Evolutionary conservation across 805 yeast genomes (phyloP).

Genomic region (Metschnikowia bowlesiae): DNA sequence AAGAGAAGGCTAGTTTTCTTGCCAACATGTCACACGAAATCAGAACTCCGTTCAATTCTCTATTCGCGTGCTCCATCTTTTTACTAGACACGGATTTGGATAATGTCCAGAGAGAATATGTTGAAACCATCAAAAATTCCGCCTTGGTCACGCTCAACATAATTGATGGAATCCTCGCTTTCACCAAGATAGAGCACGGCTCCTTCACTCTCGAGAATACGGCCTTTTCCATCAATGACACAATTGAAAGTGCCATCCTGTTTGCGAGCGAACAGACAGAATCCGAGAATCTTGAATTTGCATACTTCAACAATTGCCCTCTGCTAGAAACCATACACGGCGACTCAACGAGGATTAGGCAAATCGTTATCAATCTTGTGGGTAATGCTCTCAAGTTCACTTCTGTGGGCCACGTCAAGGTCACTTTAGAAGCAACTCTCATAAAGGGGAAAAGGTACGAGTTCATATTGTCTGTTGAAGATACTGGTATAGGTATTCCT

Average conservation of each 20-base stretch:
- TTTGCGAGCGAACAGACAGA: constrained; percentile 46
- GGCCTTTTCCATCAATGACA: constrained; percentile 42
- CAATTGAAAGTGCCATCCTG: constrained; percentile 46
- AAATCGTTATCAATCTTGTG: constrained; percentile 46
- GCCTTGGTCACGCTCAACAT: constrained; percentile 50
- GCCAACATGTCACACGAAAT: constrained; percentile 57
- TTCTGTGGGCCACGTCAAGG: constrained; percentile 37
- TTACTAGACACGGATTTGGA: constrained; percentile 45
- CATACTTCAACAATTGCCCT: constrained; percentile 39
- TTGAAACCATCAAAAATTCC: constrained; percentile 47
- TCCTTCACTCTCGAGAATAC: constrained; percentile 42
- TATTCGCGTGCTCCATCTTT: constrained; percentile 46
- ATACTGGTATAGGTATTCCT: constrained; percentile 54
- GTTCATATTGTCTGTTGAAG: constrained; percentile 38
- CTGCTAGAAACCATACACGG: constrained; percentile 38
- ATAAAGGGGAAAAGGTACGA: constrained; percentile 32
- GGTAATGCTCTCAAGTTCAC: constrained; percentile 56
- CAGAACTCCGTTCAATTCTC: constrained; percentile 52
- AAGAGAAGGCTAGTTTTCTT: constrained; percentile 50
- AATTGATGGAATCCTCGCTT: constrained; percentile 51
- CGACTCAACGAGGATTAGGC: constrained; percentile 48
- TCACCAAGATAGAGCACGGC: constrained; percentile 53
- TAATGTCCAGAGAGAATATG: constrained; percentile 45
- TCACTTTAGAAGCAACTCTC: constrained; percentile 29
- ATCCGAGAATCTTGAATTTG: constrained; percentile 41